Evolutionary conservation across 495 filamentous ascomycete species (phyloP), one percentile per base, ranked within the genome.

Genomic region (Thermochaetoides thermophila): DNA sequence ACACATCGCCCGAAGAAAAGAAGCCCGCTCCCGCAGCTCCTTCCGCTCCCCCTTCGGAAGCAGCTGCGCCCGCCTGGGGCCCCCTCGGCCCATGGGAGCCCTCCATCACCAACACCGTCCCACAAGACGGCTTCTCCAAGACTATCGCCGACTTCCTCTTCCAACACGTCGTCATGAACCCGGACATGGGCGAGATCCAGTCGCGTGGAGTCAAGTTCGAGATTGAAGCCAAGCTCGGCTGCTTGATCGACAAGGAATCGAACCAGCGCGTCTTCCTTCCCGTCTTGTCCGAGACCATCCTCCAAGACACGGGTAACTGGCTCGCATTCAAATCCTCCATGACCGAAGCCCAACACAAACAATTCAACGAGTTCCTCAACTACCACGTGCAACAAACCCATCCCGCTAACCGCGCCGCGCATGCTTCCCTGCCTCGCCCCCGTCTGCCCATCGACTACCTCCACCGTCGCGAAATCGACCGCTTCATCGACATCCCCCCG

Each of bases 221-320:
- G 54, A 79, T 95, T 35, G 86, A 95, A 57, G 86, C 84, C 7
- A 95, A 94, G 52, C 53, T 96, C 12, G 87, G 87, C 31, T 74
- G 69, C 26, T 54, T 94, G 11, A 69, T 92, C 25, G 75, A 85
- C 45, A 74, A 66, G 52, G 66, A 68, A 37, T 75, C 70, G 2
- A 66, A 74, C 31, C 64, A 76, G n/a, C 68, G 84, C 22, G 56
- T 87, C 23, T 51, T 52, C 2, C 48, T 87, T 13, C 73, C 74
- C 5, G 60, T 89, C 7, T 31, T 57, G 19, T 71, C 76, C 0
- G 79, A 87, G 46, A 74, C 66, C 28, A 56, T 91, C 10, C 48
- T 93, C 30, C 62, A 57, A 18, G 60, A 68, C 13, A 57, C 52
- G 21, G 56, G 61, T 28, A 48, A 63, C 31, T 43, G 46, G 56